A percentile compares a stretch with the other conserved stretches of the same genome.
These are phyloP conservation scores for Cyathus striatus DNA, from an alignment of 768 basidiomycete species.

Conservation along the genomic window DNA sequence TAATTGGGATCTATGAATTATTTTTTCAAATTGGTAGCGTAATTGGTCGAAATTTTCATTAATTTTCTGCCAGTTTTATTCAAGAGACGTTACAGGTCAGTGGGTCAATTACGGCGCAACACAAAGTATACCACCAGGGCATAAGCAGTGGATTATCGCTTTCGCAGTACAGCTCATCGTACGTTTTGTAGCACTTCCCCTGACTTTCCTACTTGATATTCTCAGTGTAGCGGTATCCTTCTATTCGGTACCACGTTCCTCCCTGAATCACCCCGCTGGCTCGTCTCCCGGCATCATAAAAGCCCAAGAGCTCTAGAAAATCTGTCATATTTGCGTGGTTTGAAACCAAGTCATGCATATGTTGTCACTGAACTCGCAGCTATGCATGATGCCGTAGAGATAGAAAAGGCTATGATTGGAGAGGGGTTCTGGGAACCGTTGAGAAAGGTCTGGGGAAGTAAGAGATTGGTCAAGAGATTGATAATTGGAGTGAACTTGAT, in stretches of 20 bases:
- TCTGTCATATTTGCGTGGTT: conserved; percentile 24
- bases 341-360: conserved; percentile 21
- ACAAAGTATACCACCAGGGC: conserved; percentile 17
- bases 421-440: conserved; percentile 27
- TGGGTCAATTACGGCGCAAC: conserved; percentile 32
- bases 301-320: conserved; percentile 21
- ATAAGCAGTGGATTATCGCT: conserved; percentile 30
- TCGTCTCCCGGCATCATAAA: conserved; percentile 28
- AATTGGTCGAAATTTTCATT: no score
- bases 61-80: no score
- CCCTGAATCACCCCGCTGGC: conserved; percentile 31
- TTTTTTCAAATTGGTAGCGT: conserved; percentile 42
- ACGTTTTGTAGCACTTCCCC: conserved; percentile 5
- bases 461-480: conserved; percentile 23
- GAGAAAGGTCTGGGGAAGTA: conserved; percentile 21
- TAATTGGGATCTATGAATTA: conserved; percentile 45
- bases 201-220: neutral
- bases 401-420: conserved; percentile 25
- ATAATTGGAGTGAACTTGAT: conserved; percentile 32
- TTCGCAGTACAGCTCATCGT: conserved; percentile 33
- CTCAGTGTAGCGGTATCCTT: conserved; percentile 25
- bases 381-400: conserved; percentile 23
- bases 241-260: conserved; percentile 26
- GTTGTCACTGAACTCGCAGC: conserved; percentile 24
- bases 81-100: conserved; percentile 25